Base-by-base conservation (phyloP, 768 basidiomycete genomes). In the Termitomyces sp. region DNA sequence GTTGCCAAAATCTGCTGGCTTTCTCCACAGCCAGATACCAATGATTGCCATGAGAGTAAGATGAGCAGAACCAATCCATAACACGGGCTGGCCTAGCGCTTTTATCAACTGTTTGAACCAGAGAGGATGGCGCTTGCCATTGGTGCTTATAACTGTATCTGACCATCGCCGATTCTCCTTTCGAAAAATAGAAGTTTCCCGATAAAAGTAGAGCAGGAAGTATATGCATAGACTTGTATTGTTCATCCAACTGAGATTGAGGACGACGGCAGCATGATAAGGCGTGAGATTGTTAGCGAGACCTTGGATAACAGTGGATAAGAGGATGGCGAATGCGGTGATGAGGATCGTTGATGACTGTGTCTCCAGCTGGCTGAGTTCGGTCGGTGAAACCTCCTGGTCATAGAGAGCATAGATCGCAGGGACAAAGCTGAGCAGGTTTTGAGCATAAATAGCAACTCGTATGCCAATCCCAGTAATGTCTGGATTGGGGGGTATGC, bases 161-260 rank as follows among this genome's bases (percentile, higher is more conserved):
- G 34, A 10, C 34, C n/a, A 14, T 40, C 6, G 38, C n/a, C n/a
- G n/a, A n/a, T 40, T 9, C 38, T 7, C 8, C 38, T 40, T n/a
- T 19, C 6, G 17, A n/a, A 40, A 16, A 29, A 29, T 29, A 10
- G 34, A 34, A 34, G 2, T 2, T 42, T 42, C 23, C 0, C 4
- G 12, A 10, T 25, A 25, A 2, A 43, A 14, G 25, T 67, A 60
- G 50, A 65, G 61, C 38, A 61, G 43, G n/a, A 61, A 46, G n/a
- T 58, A 56, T 23, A 58, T 58, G 49, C 54, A 61, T 17, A 49
- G 14, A 38, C 62, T 68, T 6, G 63, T 66, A 43, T 66, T 66
- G 49, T 63, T 67, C 58, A 65, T 66, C 67, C 68, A 71, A 56
- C 64, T 65, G 43, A 66, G 61, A 42, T 59, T 61, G 45, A 70